These are phyloP conservation scores for Trichophyton benhamiae DNA, from an alignment of 2,329 filamentous ascomycete species.

Conservation along the genomic window DNA sequence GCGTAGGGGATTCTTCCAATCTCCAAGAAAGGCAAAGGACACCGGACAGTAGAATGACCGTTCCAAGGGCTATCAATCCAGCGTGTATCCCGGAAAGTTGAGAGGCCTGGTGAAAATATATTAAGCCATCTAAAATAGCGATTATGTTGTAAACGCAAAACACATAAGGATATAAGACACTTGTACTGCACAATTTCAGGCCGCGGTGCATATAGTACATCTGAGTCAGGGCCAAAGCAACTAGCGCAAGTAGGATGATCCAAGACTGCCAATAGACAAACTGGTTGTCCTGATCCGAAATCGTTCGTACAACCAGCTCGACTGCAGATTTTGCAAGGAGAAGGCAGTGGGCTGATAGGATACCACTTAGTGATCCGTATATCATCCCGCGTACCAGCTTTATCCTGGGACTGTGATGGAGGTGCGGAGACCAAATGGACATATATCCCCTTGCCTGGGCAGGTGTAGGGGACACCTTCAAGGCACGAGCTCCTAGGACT, in stretches of 20 bases:
- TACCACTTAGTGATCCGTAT: constrained; percentile 82
- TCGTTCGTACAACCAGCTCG: constrained; percentile 77
- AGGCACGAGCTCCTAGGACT: constrained; percentile 44
- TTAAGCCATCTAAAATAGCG: constrained; percentile 89
- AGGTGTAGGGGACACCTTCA: constrained; percentile 28
- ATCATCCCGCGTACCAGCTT: constrained; percentile 69
- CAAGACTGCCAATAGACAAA: constrained; percentile 94
- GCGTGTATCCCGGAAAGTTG: constrained; percentile 64
- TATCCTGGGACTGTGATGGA: constrained; percentile 46
- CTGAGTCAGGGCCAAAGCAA: constrained; percentile 73
- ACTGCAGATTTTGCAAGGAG: constrained; percentile 94
- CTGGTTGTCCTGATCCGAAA: constrained; percentile 77
- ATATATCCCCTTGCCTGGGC: constrained; percentile 18
- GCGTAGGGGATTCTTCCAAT: constrained; percentile 51
- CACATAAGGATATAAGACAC: constrained; percentile 87
- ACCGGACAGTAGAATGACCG: constrained; percentile 69
- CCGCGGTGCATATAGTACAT: constrained; percentile 92
- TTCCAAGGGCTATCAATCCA: constrained; percentile 64
- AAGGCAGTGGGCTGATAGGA: constrained; percentile 84
- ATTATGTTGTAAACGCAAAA: constrained; percentile 99
- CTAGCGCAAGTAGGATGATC: constrained; percentile 71
- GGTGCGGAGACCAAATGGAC: constrained; percentile 22
- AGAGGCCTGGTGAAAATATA: constrained; percentile 87
- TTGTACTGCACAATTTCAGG: constrained; percentile 87
- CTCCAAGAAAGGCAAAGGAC: constrained; percentile 91